A percentile compares a stretch with the other conserved stretches of the same genome.
Evolutionary conservation across 2,329 filamentous ascomycete species (phyloP).

Genomic region (Pseudodiploospora longispora): DNA sequence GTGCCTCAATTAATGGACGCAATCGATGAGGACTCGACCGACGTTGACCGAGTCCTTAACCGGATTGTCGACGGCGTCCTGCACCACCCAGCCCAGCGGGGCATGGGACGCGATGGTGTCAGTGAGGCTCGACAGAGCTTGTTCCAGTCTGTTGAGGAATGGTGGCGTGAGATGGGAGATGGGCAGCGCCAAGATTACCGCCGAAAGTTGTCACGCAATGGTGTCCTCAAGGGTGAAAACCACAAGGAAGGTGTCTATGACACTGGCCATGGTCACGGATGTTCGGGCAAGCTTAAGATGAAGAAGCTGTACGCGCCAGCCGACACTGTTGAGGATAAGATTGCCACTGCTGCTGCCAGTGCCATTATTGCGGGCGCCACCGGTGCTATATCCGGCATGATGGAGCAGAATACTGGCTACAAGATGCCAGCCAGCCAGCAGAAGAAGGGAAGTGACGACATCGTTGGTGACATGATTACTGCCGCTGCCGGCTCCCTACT

Average conservation of each 20-base stretch:
- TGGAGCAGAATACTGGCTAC: conserved; percentile 38
- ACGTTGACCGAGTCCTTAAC: conserved; percentile 62
- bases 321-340: conserved; percentile 46
- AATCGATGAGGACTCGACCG: conserved; percentile 70
- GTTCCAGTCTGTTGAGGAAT: conserved; percentile 72
- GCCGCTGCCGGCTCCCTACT: conserved; percentile 57
- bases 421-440: conserved; percentile 28
- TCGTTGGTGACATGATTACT: conserved; percentile 62
- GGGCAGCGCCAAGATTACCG: conserved; percentile 59
- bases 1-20: conserved; percentile 83
- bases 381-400: conserved; percentile 39
- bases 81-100: conserved; percentile 77
- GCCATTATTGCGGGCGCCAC: conserved; percentile 52
- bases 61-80: conserved; percentile 76
- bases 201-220: conserved; percentile 66
- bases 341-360: conserved; percentile 46
- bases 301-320: conserved; percentile 52
- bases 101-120: conserved; percentile 61
- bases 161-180: conserved; percentile 67
- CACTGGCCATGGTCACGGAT: conserved; percentile 78
- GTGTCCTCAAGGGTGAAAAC: conserved; percentile 70
- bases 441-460: conserved; percentile 50
- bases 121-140: conserved; percentile 65
- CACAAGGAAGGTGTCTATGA: conserved; percentile 82
- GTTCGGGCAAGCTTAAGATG: conserved; percentile 69